Conservation (phyloP, 495 filamentous ascomycete species). For the Aspergillus campestris region DNA sequence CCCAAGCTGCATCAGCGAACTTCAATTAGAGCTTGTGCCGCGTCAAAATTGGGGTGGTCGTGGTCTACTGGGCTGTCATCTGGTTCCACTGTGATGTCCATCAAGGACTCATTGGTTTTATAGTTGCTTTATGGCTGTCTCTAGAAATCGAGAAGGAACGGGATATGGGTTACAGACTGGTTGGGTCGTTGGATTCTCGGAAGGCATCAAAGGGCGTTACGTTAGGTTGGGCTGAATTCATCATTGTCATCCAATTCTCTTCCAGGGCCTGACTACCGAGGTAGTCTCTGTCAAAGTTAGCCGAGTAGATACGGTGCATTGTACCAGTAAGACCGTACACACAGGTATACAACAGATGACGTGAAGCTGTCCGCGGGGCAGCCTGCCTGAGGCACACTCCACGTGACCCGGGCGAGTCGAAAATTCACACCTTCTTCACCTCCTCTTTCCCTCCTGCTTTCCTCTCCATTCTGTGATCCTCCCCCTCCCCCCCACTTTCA, state of each 20-base stretch:
- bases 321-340: neutral
- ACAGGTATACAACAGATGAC: too few species aligned
- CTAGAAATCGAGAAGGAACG: neutral
- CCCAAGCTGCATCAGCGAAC: constrained; percentile 40
- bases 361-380: constrained; percentile 8
- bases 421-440: constrained; percentile 37
- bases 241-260: too few species aligned
- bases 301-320: neutral
- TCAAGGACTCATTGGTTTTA: neutral
- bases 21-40: constrained; percentile 64
- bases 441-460: constrained; percentile 15
- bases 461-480: constrained; percentile 16
- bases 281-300: neutral
- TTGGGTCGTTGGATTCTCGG: too few species aligned
- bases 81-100: constrained; percentile 54
- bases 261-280: too few species aligned
- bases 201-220: neutral
- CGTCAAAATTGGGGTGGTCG: constrained; percentile 78
- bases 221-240: neutral
- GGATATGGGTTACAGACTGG: neutral
- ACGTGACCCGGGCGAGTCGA: constrained; percentile 38
- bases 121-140: neutral
- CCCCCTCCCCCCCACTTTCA: constrained; percentile 6
- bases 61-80: constrained; percentile 81
- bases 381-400: constrained; percentile 21